These are phyloP conservation scores for Starmerella davenportii DNA, from an alignment of 805 yeast species.

Conservation along the genomic window DNA sequence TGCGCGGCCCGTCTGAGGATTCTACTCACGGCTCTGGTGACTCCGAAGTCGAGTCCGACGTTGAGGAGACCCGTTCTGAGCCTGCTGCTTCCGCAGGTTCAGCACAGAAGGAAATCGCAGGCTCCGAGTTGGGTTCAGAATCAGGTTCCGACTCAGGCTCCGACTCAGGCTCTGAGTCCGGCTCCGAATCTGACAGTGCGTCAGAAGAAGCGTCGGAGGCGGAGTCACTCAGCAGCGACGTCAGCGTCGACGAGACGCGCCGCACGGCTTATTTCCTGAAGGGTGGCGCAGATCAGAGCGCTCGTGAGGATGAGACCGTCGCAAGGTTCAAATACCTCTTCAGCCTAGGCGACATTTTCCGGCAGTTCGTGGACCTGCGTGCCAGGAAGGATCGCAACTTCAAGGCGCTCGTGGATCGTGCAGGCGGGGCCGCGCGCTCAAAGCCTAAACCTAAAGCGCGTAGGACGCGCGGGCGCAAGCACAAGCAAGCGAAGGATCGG, in stretches of 20 bases:
- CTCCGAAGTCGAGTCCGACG: too few relatives aligned
- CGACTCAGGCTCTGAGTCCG: too few relatives aligned
- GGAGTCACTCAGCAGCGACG: background rate
- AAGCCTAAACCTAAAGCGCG: too few relatives aligned
- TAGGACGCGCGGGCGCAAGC: slow-evolving; percentile 9
- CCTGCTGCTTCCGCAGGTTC: too few relatives aligned
- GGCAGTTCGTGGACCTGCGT: slow-evolving; percentile 65
- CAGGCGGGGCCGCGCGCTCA: background rate
- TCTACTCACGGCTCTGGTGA: too few relatives aligned
- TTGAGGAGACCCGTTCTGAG: too few relatives aligned
- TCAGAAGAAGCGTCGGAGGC: background rate
- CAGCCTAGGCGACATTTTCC: slow-evolving; percentile 65
- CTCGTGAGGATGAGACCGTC: slow-evolving; percentile 36
- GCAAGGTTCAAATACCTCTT: slow-evolving; percentile 61
- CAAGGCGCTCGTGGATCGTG: slow-evolving; percentile 18
- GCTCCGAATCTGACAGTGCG: background rate
- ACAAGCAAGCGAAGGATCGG: slow-evolving; percentile 9
- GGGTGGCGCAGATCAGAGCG: slow-evolving; percentile 5
- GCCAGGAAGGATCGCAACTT: slow-evolving; percentile 61
- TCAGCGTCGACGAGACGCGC: background rate
- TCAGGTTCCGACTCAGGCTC: too few relatives aligned
- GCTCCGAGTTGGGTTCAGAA: too few relatives aligned
- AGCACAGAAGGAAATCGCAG: too few relatives aligned
- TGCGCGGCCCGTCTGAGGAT: too few relatives aligned
- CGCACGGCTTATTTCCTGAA: slow-evolving; percentile 7